Percentiles rank a stretch among this genome's conserved stretches.
Evolutionary conservation across 2,329 filamentous ascomycete species (phyloP).

Genomic region (Aspergillus transmontanensis): DNA sequence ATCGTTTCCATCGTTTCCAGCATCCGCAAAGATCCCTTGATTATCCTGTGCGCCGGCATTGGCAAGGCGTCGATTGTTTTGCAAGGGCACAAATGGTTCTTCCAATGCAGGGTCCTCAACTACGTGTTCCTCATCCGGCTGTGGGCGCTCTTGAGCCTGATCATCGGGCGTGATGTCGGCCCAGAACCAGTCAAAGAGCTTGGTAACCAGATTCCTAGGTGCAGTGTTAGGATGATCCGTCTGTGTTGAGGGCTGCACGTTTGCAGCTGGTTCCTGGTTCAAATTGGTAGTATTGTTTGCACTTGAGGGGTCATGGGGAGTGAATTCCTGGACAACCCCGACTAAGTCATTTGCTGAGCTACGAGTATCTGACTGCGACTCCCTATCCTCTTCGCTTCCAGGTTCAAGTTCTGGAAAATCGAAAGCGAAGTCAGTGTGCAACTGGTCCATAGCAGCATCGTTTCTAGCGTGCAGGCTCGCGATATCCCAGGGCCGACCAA

Average conservation of each 20-base stretch:
- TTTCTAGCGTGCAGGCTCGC: neutral
- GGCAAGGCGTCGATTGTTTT: slow-evolving; percentile 45
- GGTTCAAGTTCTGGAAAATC: slow-evolving; percentile 1
- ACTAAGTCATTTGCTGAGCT: neutral
- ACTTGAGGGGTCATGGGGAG: neutral
- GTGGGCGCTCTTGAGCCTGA: slow-evolving; percentile 42
- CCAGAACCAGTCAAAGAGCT: slow-evolving; percentile 49
- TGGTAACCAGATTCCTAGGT: slow-evolving; percentile 25
- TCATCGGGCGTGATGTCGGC: slow-evolving; percentile 38
- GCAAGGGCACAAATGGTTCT: slow-evolving; percentile 61
- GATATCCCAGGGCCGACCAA: slow-evolving; percentile 8
- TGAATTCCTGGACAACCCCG: neutral
- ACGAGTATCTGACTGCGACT: neutral
- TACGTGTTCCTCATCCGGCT: slow-evolving; percentile 61
- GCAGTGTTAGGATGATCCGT: slow-evolving; percentile 15
- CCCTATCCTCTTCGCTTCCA: neutral
- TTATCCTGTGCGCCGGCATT: slow-evolving; percentile 29
- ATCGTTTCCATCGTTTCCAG: slow-evolving; percentile 67
- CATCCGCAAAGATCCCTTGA: slow-evolving; percentile 48
- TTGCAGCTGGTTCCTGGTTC: neutral
- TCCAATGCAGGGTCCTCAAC: slow-evolving; percentile 63
- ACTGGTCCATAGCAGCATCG: neutral
- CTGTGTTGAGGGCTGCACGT: neutral
- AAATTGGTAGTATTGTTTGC: neutral
- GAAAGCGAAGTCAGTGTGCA: slow-evolving; percentile 5